Evolutionary conservation across 2,329 filamentous ascomycete species (phyloP), one percentile per base, ranked within the genome.

Genomic region (Cytospora mali): DNA sequence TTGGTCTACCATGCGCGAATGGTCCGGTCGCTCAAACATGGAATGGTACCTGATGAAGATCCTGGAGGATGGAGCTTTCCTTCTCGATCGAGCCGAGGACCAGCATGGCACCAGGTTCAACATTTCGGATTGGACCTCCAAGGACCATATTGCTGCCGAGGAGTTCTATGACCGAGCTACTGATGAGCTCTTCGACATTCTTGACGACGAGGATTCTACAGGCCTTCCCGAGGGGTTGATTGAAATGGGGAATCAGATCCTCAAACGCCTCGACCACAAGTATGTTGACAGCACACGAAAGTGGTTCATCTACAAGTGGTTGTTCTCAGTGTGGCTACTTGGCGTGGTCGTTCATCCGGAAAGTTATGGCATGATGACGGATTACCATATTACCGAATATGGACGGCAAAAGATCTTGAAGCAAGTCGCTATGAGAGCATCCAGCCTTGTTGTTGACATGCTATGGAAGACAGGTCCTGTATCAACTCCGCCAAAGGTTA

Each of bases 41-140:
- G 93, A 97, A 77, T 90, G 92, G 77, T 98, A 94, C 74, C 84
- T 99, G 14, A 95, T 97, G 91, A 91, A 95, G 73, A 92, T 96
- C 64, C 84, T 99, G 33, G 92, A 97, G 76, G 91, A 96, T 70
- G 95, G 95, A 68, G 90, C 93, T 46, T 97, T 97, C 72, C 81
- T 98, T 62, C 81, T 97, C 69, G 93, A 97, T 71, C 88, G 90
- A 71, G 88, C 91, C 70, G 91, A 93, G 74, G 90, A 93, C 71
- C 89, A 92, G 69, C 84, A 90, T 66, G 85, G 88, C 39, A 87
- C 88, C 64, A 82, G 89, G 67, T 84, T 89, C 75, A 88, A 92
- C 75, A 80, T 91, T 48, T 88, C 89, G 61, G 83, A 88, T 66
- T 90, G 91, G 79, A 88, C 88, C 66, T 85, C 88, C 62, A 90